A percentile compares a stretch with the other conserved stretches of the same genome.
phyloP scores from a whole-genome alignment of 345 rosid genomes.

The Clausena lansium region DNA sequence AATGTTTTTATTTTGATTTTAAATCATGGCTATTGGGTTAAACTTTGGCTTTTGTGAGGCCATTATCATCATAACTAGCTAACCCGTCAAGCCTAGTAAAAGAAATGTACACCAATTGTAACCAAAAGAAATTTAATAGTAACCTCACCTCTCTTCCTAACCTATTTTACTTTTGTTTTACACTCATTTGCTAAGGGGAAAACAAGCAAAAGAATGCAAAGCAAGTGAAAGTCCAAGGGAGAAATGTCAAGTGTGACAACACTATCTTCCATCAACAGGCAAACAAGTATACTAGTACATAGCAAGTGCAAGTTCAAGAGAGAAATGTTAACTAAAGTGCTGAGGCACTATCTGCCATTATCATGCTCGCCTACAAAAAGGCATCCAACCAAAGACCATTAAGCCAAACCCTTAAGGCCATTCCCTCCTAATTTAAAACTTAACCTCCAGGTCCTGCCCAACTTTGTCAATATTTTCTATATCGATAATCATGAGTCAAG shows the following conservation, averaged over 20 bases:
- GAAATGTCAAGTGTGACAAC: not conserved
- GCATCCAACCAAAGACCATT: not conserved
- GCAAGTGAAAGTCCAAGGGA: not conserved
- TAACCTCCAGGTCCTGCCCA: not conserved
- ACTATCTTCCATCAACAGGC: not conserved
- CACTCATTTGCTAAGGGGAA: not conserved
- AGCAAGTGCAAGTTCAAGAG: not conserved
- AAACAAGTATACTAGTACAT: not conserved
- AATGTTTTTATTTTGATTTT: not conserved
- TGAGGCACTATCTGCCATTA: not conserved
- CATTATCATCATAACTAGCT: not conserved
- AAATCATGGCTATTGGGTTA: not conserved
- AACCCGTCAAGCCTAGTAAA: not conserved
- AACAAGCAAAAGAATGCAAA: not conserved
- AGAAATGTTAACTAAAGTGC: not conserved
- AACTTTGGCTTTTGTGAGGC: not conserved
- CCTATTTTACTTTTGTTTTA: not conserved
- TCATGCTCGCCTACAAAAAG: not conserved
- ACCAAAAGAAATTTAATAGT: not conserved
- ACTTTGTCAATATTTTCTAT: not conserved
- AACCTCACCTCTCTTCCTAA: not conserved
- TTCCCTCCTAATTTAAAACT: not conserved
- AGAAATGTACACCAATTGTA: not conserved
- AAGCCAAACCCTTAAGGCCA: not conserved
- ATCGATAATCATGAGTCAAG: not conserved